phyloP scores from a whole-genome alignment of 1,284 basidiomycete species.

The Cryptococcus neoformans region DNA sequence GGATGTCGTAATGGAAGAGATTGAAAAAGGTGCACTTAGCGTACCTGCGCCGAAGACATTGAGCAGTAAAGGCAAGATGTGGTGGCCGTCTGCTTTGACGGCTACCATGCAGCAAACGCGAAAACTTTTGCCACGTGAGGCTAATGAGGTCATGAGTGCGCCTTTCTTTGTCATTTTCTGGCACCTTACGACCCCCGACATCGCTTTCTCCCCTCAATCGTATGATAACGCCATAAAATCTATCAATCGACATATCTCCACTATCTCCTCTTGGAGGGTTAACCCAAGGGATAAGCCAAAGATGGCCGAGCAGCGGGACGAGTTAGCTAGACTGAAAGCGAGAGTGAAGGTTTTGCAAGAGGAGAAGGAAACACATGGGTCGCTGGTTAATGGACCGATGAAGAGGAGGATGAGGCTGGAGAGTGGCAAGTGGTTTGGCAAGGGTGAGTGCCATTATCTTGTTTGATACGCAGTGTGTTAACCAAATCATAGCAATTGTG shows the following conservation, averaged over 20 bases:
- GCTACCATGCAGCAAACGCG: constrained; percentile 31
- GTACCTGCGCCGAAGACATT: constrained; percentile 14
- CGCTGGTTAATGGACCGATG: constrained; percentile 56
- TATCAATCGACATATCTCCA: constrained; percentile 41
- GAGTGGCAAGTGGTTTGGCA: constrained; percentile 83
- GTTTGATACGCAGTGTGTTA: not conserved
- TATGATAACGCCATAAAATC: constrained; percentile 50
- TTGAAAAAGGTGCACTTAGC: not conserved
- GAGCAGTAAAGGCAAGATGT: constrained; percentile 11
- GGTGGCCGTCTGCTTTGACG: constrained; percentile 34
- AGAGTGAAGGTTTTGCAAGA: constrained; percentile 27
- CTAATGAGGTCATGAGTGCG: constrained; percentile 53
- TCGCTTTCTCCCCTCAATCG: constrained; percentile 59
- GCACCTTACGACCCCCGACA: constrained; percentile 86
- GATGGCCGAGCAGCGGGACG: constrained; percentile 21
- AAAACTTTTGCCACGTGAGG: constrained; percentile 21
- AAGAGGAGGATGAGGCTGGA: constrained; percentile 73
- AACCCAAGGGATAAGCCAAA: constrained; percentile 12
- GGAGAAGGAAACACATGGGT: constrained; percentile 39
- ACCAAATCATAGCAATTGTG: constrained; percentile 16
- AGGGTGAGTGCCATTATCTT: constrained; percentile 53
- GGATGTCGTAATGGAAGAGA: constrained; percentile 13
- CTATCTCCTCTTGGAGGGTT: constrained; percentile 35
- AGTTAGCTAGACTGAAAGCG: constrained; percentile 24
- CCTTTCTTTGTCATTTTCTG: constrained; percentile 93